Evolutionary conservation across 768 basidiomycete genomes (phyloP).

Genomic region (Macrolepiota fuliginosa): DNA sequence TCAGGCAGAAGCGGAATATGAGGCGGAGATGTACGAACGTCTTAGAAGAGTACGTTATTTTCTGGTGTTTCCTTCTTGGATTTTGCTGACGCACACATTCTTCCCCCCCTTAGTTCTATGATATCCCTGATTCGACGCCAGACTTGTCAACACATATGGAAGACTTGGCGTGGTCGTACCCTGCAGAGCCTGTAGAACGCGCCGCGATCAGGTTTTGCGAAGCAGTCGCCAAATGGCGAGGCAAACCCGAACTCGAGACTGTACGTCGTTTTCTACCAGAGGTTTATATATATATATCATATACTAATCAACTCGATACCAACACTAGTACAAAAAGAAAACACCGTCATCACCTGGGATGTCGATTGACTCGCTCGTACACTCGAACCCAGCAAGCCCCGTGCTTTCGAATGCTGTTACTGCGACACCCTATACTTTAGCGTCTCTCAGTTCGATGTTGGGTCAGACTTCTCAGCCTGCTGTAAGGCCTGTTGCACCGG

Average conservation of each 20-base stretch:
- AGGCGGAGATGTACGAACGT: slow-evolving; percentile 70
- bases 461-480: slow-evolving; percentile 10
- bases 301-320: slow-evolving; percentile 24
- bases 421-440: slow-evolving; percentile 1
- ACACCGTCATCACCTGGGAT: slow-evolving; percentile 31
- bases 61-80: background rate
- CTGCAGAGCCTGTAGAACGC: slow-evolving; percentile 78
- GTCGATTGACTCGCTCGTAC: slow-evolving; percentile 65
- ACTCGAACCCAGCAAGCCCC: slow-evolving; percentile 68
- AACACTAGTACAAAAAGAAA: slow-evolving; percentile 63
- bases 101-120: slow-evolving; percentile 63
- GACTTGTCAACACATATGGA: slow-evolving; percentile 82
- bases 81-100: slow-evolving; percentile 3
- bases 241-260: slow-evolving; percentile 75
- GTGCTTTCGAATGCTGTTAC: slow-evolving; percentile 26
- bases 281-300: slow-evolving; percentile 10
- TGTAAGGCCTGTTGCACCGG: slow-evolving; percentile 14
- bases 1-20: slow-evolving; percentile 68
- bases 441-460: slow-evolving; percentile 2
- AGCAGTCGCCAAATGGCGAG: slow-evolving; percentile 78
- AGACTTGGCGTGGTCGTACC: slow-evolving; percentile 74
- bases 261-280: too few species aligned
- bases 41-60: slow-evolving; percentile 56
- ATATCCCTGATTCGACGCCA: slow-evolving; percentile 66
- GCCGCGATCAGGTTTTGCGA: slow-evolving; percentile 79